Base-by-base conservation (phyloP, 2,329 filamentous ascomycete genomes). In the Fusarium austroafricanum region DNA sequence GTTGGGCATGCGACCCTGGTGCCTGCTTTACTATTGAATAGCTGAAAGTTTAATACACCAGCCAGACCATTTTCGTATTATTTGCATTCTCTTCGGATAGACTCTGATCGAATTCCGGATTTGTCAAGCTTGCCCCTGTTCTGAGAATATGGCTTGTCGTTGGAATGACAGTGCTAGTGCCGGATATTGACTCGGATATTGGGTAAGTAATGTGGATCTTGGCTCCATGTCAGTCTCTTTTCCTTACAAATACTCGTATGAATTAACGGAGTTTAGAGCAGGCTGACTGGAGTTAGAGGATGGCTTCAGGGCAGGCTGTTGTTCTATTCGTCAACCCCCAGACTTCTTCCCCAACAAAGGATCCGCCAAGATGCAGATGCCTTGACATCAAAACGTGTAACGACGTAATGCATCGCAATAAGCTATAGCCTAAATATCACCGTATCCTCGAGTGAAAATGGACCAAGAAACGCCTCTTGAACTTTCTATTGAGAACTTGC, bases 401-500 rank as follows among this genome's bases (percentile, higher is more conserved):
- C 42, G 66, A 54, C 52, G 55, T 47, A 55, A 56, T 52, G 39
- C 35, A 43, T 5, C 46, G 12, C 35, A 35, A 49, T 49, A 58
- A 60, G 20, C 39, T 54, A 56, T 66, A 72, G 69, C 51, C 52
- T 68, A 67, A 68, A 62, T 62, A 65, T 63, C 63, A 33, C 45
- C 26, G 23, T 39, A 43, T 37, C 2, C 10, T 21, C 11, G 4
- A 6, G 12, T 20, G 49, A 57, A 14, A 20, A 74, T 72, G 72
- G 29, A 42, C 35, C 23, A 50, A 45, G 37, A 43, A 47, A 37
- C 70, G 53, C 72, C 67, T 26, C 72, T 73, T 42, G 45, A 73
- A 61, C 72, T 74, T 45, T 74, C 72, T n/a, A 28, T 72, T 15
- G 69, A 61, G 35, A 74, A 74, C 52, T 56, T 74, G 3, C 55